Percentiles rank a stretch among this genome's conserved stretches.
phyloP scores from a whole-genome alignment of 257 asterid species.

The Fraxinus americana region DNA sequence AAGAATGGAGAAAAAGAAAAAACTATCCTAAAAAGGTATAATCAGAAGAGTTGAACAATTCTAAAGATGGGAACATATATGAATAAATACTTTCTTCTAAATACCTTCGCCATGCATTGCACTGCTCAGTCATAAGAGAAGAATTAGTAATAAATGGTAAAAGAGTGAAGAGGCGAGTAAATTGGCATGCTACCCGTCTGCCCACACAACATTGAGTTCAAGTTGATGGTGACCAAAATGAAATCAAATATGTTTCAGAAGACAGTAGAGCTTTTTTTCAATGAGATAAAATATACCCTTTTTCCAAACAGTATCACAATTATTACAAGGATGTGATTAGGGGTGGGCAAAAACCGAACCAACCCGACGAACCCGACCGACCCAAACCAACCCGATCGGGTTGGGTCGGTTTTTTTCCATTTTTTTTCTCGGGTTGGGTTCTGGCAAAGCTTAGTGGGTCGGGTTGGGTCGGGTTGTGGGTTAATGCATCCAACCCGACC shows the following conservation, averaged over 20 bases:
- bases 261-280: neutral
- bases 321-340: neutral
- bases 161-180: neutral
- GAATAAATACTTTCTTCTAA: neutral
- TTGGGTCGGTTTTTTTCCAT: too few species aligned
- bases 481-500: too few species aligned
- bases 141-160: neutral
- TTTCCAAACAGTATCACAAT: neutral
- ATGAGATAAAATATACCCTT: neutral
- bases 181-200: neutral
- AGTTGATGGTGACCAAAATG: conserved; percentile 1
- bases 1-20: neutral
- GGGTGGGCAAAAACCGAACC: too few species aligned
- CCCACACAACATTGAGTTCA: neutral
- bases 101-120: neutral
- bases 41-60: neutral
- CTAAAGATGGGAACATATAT: neutral
- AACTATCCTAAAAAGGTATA: neutral
- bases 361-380: too few species aligned
- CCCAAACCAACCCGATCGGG: too few species aligned
- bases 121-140: neutral
- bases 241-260: neutral
- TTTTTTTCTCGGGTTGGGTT: too few species aligned
- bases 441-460: too few species aligned
- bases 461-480: too few species aligned